Conservation (phyloP, 257 asterid species). For the Gentiana straminea region DNA sequence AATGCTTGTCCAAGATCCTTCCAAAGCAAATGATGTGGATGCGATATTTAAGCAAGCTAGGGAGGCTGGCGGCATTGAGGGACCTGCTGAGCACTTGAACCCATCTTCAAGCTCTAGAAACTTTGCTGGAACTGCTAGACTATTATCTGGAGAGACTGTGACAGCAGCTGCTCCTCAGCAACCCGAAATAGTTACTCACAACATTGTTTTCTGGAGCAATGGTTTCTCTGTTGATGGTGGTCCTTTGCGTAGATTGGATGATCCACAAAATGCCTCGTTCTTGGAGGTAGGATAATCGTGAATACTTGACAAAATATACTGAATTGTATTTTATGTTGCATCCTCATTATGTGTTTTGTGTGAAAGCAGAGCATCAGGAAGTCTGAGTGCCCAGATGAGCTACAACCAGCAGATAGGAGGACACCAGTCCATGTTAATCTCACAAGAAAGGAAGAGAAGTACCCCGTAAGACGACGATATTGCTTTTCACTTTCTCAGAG, state of each 20-base stretch:
- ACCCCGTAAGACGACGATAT: constrained; percentile 28
- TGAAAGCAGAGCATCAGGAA: constrained; percentile 52
- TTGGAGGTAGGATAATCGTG: constrained; percentile 42
- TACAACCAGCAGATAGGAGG: constrained; percentile 47
- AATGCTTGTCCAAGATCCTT: constrained; percentile 78
- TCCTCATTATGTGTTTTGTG: constrained; percentile 4
- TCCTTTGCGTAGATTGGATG: constrained; percentile 67
- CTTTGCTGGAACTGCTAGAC: constrained; percentile 68
- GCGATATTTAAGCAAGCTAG: constrained; percentile 67
- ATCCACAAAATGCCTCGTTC: constrained; percentile 66
- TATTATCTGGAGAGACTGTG: constrained; percentile 55
- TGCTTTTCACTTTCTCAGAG: not conserved
- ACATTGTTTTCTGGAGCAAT: constrained; percentile 61
- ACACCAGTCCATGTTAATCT: constrained; percentile 50
- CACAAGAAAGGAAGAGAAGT: constrained; percentile 57
- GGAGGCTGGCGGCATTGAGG: constrained; percentile 46
- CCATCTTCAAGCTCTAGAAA: constrained; percentile 59
- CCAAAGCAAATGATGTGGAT: constrained; percentile 42
- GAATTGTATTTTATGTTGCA: not conserved
- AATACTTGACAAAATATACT: no score
- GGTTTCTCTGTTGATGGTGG: constrained; percentile 83
- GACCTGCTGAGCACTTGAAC: constrained; percentile 29
- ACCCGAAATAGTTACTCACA: constrained; percentile 42
- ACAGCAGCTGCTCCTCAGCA: constrained; percentile 42
- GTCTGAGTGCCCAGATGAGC: constrained; percentile 72